phyloP scores from a whole-genome alignment of 1,284 basidiomycete species.

The Cerrena zonata region DNA sequence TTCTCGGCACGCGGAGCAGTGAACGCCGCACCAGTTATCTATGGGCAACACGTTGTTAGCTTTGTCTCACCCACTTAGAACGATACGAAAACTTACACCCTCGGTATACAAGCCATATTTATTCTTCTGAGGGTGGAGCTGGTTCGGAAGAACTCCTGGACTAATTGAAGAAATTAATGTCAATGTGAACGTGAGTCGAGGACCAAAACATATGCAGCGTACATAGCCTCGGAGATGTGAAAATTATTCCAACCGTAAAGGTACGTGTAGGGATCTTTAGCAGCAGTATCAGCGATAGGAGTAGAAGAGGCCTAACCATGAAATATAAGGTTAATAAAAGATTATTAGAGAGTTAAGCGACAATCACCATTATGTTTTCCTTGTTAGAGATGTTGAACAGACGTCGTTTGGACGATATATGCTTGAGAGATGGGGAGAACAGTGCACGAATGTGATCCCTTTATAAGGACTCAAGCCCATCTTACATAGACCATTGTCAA shows the following conservation, averaged over 20 bases:
- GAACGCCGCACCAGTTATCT: constrained; percentile 4
- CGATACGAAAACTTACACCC: constrained; percentile 31
- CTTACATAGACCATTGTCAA: no score
- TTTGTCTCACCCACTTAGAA: neutral
- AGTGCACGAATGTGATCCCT: no score
- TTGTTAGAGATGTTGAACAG: no score
- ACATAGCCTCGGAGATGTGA: constrained; percentile 51
- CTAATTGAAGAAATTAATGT: constrained; percentile 15
- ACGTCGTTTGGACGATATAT: no score
- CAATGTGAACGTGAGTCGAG: no score
- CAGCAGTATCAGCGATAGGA: no score
- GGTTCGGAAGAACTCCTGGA: constrained; percentile 49
- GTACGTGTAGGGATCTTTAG: constrained; percentile 52
- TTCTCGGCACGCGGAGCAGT: neutral
- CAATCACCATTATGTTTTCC: no score
- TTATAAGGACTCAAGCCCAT: no score
- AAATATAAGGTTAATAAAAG: no score
- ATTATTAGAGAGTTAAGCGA: no score
- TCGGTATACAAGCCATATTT: constrained; percentile 61
- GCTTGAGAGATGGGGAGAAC: no score
- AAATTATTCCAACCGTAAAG: constrained; percentile 50
- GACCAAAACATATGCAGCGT: constrained; percentile 19
- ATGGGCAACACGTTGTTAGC: neutral
- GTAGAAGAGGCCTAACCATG: no score
- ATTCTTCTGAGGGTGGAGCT: constrained; percentile 58